Evolutionary conservation across 2,329 filamentous ascomycete genomes (phyloP).

Genomic region (Juglanconis sp.): DNA sequence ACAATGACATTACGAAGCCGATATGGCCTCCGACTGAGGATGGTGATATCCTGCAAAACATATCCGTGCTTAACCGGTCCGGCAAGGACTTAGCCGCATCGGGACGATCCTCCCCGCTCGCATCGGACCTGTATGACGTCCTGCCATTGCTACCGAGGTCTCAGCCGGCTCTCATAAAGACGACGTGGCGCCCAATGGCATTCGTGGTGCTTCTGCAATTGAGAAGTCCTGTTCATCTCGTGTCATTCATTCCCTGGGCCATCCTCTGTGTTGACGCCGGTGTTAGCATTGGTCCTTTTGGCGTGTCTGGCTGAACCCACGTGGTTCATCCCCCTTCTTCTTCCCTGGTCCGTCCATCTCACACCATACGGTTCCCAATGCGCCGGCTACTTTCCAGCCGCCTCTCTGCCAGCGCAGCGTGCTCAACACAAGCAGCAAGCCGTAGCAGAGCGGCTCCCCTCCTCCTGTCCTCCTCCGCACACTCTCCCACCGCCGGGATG

Average conservation of each 20-base stretch:
- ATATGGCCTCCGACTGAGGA: not conserved
- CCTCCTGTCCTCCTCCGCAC: conserved; percentile 21
- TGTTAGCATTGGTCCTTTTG: not conserved
- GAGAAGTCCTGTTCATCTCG: not conserved
- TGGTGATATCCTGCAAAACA: not conserved
- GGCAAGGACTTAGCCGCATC: not conserved
- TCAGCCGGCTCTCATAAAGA: not conserved
- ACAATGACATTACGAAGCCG: not conserved
- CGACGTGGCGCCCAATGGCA: not conserved
- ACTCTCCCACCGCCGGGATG: conserved; percentile 22
- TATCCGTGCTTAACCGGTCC: not conserved
- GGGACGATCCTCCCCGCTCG: not conserved
- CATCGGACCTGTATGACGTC: not conserved
- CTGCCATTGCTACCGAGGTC: not conserved
- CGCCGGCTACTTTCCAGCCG: conserved; percentile 44
- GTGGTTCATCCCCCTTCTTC: conserved; percentile 6
- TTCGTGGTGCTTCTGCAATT: no score
- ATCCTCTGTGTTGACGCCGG: not conserved
- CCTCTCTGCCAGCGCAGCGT: conserved; percentile 32
- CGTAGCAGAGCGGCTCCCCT: conserved; percentile 17
- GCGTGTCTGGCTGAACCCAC: not conserved
- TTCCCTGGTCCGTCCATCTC: conserved; percentile 14
- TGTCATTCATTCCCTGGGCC: not conserved
- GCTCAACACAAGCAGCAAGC: conserved; percentile 27
- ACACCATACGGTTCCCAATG: conserved; percentile 30